Conservation (phyloP, 2,329 filamentous ascomycete species). For the Ceratocystis papillata region DNA sequence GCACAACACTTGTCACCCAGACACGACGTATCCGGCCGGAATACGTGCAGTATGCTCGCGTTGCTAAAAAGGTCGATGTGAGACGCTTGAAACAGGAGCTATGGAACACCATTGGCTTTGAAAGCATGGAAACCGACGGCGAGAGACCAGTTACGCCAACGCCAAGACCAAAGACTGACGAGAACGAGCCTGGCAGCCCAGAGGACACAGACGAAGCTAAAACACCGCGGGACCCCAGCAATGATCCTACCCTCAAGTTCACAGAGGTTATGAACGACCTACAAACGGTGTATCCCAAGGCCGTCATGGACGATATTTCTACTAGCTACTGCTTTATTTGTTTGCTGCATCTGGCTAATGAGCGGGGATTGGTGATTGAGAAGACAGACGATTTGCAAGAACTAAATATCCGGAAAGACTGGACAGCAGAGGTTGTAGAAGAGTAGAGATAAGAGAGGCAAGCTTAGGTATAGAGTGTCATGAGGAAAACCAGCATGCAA, state of each 20-base stretch:
- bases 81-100: constrained; percentile 58
- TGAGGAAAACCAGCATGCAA: neutral
- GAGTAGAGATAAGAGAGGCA: constrained; percentile 47
- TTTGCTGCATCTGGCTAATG: constrained; percentile 79
- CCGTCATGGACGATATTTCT: constrained; percentile 84
- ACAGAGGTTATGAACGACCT: constrained; percentile 85
- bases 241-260: constrained; percentile 61
- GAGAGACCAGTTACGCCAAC: constrained; percentile 29
- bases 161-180: constrained; percentile 21
- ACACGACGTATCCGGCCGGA: constrained; percentile 53
- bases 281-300: constrained; percentile 72
- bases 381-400: constrained; percentile 49
- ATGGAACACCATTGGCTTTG: constrained; percentile 55
- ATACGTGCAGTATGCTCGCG: constrained; percentile 59
- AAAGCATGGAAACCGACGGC: constrained; percentile 36
- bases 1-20: constrained; percentile 56
- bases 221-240: constrained; percentile 11
- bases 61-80: constrained; percentile 62
- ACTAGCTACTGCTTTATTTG: constrained; percentile 92
- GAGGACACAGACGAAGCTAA: constrained; percentile 29
- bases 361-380: constrained; percentile 74
- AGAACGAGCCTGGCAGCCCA: neutral
- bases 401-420: constrained; percentile 52
- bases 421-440: constrained; percentile 46
- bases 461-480: neutral